Base-by-base conservation (phyloP, 2,329 filamentous ascomycete species). In the Chrysosporium keratinophilum region DNA sequence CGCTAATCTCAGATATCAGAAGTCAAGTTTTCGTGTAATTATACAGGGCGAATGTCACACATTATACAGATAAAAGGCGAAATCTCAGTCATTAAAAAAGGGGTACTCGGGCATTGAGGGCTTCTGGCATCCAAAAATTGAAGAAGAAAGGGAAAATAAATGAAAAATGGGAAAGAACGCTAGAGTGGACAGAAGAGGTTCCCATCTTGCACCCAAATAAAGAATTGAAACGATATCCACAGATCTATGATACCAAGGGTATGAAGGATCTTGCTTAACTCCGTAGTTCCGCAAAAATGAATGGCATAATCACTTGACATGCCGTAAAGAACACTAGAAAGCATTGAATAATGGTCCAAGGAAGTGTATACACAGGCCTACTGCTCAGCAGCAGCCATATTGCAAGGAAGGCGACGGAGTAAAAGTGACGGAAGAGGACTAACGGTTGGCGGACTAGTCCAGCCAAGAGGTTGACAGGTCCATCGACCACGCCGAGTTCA, bases 391-490 rank as follows among this genome's bases (percentile, higher is more conserved):
- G 70, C 42, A 83, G 70, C 85, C 87, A 94, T 60, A 97, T 88
- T 23, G 85, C 83, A 60, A 95, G 79, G 61, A 97, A 82, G 2
- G 93, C 93, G 33, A 98, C 93, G 28, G 83, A 81, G 73, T 96
- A 98, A 74, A 98, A 98, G 71, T 98, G 93, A 67, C 85, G 87
- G 62, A 93, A 83, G 39, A 98, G 81, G 39, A 89, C 78, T 50
- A 83, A 69, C 0, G 93, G 93, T 52, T 83, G 79, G 48, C 83
- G 79, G 60, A 95, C 83, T 54, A 97, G 78, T 12, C 89, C 93
- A 0, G 81, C 88, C 7, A 98, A 76, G 56, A 98, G 74, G 31
- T 87, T 86, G 44, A 85, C 82, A 2, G 93, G 93, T 34, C 86
- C 88, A 58, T 87, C 81, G 19, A 88, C 79, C 46, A 83, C 80